These are phyloP conservation scores for Zymoseptoria brevis DNA, from an alignment of 2,329 filamentous ascomycete species.

Conservation along the genomic window DNA sequence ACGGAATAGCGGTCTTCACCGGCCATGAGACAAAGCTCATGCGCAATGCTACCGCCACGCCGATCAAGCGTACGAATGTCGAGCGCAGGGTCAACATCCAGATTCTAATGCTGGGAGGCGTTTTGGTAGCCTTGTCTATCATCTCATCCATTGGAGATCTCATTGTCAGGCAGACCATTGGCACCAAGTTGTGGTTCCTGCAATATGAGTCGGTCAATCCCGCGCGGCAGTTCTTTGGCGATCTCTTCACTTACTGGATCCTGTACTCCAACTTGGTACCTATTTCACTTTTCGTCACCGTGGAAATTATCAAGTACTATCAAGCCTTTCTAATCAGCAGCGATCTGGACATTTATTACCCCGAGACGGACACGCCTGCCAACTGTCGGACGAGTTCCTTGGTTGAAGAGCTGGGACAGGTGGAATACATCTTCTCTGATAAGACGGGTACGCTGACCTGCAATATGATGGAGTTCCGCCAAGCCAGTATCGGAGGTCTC, in stretches of 20 bases:
- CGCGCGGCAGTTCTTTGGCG: constrained; percentile 77
- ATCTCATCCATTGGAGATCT: constrained; percentile 89
- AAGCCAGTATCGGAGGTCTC: constrained; percentile 85
- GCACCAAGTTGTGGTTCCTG: constrained; percentile 63
- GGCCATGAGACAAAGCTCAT: constrained; percentile 98
- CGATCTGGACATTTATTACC: constrained; percentile 95
- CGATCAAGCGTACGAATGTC: constrained; percentile 95
- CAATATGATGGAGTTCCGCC: constrained; percentile 98
- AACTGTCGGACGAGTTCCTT: constrained; percentile 93
- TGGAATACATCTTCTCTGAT: constrained; percentile 97
- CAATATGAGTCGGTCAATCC: constrained; percentile 52
- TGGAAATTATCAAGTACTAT: constrained; percentile 97
- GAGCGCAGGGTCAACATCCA: constrained; percentile 90
- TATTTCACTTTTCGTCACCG: constrained; percentile 94
- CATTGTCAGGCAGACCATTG: constrained; percentile 60
- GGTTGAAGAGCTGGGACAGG: constrained; percentile 94
- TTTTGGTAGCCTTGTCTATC: constrained; percentile 75
- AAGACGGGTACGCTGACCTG: constrained; percentile 97
- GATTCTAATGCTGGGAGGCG: constrained; percentile 79
- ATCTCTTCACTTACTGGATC: constrained; percentile 98
- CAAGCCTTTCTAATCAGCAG: constrained; percentile 97
- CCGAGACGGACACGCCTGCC: constrained; percentile 87
- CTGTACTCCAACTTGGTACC: constrained; percentile 93
- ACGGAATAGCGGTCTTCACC: constrained; percentile 92
- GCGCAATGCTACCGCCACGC: constrained; percentile 93